Evolutionary conservation across 2,329 filamentous ascomycete species (phyloP).

Genomic region (Periconia macrospinosa): DNA sequence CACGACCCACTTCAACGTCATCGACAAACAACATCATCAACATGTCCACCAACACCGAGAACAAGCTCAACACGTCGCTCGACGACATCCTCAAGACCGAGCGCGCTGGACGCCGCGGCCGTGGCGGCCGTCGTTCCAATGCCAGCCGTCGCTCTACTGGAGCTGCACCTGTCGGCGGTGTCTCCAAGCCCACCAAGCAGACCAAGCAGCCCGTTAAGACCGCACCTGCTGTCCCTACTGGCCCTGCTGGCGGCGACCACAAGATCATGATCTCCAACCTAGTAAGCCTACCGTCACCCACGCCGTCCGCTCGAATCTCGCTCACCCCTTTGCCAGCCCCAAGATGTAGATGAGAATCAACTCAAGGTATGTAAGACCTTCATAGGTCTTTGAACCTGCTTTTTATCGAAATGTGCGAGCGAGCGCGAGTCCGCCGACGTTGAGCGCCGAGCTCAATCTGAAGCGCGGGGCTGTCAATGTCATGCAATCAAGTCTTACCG

Average conservation of each 20-base stretch:
- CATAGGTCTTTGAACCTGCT: conserved; percentile 46
- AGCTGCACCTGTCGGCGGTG: conserved; percentile 70
- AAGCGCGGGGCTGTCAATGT: conserved; percentile 26
- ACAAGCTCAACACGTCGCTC: conserved; percentile 94
- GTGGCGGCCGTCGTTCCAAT: conserved; percentile 49
- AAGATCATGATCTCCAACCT: conserved; percentile 99
- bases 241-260: conserved; percentile 70
- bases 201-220: conserved; percentile 64
- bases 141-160: conserved; percentile 58
- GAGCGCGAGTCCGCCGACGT: conserved; percentile 34
- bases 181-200: conserved; percentile 73
- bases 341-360: conserved; percentile 93
- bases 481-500: conserved; percentile 32
- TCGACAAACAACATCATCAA: conserved; percentile 11
- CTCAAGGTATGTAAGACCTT: conserved; percentile 99
- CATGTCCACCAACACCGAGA: conserved; percentile 63
- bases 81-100: conserved; percentile 92
- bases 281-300: conserved; percentile 61
- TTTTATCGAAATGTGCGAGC: conserved; percentile 32
- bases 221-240: conserved; percentile 65
- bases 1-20: conserved; percentile 2
- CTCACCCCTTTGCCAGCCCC: conserved; percentile 70
- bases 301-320: conserved; percentile 2
- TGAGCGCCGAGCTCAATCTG: conserved; percentile 19
- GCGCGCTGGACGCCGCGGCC: conserved; percentile 56